A percentile compares a stretch with the other conserved stretches of the same genome.
Evolutionary conservation across 371 early-diverging fungal species (phyloP).

Genomic region (Rhizopus delemar): DNA sequence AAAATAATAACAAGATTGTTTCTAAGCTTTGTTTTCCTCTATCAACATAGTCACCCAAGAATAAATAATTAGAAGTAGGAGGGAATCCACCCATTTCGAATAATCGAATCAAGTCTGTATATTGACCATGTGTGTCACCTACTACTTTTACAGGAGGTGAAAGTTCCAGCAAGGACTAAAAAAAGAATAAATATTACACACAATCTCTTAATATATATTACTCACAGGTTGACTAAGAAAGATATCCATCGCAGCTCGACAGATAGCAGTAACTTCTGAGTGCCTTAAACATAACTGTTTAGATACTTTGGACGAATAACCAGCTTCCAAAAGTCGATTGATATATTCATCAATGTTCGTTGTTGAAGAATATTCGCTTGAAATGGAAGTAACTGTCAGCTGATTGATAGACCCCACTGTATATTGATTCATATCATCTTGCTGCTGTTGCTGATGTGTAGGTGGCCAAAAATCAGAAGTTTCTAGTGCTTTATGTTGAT

Average conservation of each 20-base stretch:
- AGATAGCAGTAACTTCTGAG: slow-evolving; percentile 87
- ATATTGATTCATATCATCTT: slow-evolving; percentile 37
- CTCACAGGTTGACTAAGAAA: slow-evolving; percentile 89
- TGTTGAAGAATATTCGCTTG: slow-evolving; percentile 31
- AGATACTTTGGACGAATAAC: slow-evolving; percentile 73
- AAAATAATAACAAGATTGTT: slow-evolving; percentile 90
- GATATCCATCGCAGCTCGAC: slow-evolving; percentile 86
- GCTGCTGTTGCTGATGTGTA: slow-evolving; percentile 15
- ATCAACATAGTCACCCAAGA: slow-evolving; percentile 98
- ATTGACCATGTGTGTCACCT: slow-evolving; percentile 97
- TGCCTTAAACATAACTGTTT: slow-evolving; percentile 76
- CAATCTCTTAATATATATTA: not conserved
- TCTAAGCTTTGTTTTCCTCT: slow-evolving; percentile 95
- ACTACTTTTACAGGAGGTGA: slow-evolving; percentile 97
- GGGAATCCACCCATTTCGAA: slow-evolving; percentile 95
- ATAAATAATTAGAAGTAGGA: slow-evolving; percentile 86
- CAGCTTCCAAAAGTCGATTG: slow-evolving; percentile 76
- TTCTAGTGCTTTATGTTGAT: slow-evolving; percentile 39
- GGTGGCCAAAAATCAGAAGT: slow-evolving; percentile 47
- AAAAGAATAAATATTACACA: not conserved
- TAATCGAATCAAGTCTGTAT: slow-evolving; percentile 83
- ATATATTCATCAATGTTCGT: slow-evolving; percentile 84
- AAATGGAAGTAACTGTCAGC: slow-evolving; percentile 46
- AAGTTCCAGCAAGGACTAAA: slow-evolving; percentile 85
- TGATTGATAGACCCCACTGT: slow-evolving; percentile 52